Evolutionary conservation across 345 rosid genomes (phyloP).

Genomic region (Bruguiera gymnorhiza): DNA sequence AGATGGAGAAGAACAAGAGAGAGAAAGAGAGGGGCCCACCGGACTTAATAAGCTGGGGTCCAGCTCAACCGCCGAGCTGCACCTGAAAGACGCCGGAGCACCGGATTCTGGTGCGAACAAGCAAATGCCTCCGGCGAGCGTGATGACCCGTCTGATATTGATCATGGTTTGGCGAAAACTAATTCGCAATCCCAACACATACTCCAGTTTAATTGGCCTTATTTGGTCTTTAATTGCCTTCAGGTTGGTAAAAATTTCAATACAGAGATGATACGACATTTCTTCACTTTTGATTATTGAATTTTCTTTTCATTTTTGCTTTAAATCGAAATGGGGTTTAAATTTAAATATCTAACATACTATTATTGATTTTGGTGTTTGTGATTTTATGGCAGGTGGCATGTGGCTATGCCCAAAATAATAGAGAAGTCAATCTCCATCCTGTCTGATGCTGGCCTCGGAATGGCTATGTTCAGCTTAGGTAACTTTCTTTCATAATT

Average conservation of each 20-base stretch:
- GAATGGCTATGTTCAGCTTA: conserved; percentile 43
- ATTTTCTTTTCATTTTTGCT: too few species aligned
- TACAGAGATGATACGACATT: neutral
- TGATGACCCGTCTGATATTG: conserved; percentile 34
- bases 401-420: conserved; percentile 31
- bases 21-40: conserved; percentile 18
- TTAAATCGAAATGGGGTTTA: neutral
- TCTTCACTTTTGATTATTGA: neutral
- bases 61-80: conserved; percentile 61
- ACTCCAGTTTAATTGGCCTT: conserved; percentile 36
- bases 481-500: conserved; percentile 15
- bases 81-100: conserved; percentile 40
- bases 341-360: neutral
- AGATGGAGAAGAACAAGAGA: conserved; percentile 37
- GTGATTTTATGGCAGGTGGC: conserved; percentile 25
- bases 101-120: conserved; percentile 24
- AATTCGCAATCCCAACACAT: conserved; percentile 35
- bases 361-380: neutral
- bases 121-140: conserved; percentile 38
- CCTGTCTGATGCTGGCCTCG: conserved; percentile 40
- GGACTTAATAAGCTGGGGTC: conserved; percentile 57
- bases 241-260: conserved; percentile 17
- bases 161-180: conserved; percentile 39
- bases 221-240: conserved; percentile 27
- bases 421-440: conserved; percentile 30